Evolutionary conservation across 768 basidiomycete genomes (phyloP), one percentile per base, ranked within the genome.

Genomic region (Phaeolepiota aurea): DNA sequence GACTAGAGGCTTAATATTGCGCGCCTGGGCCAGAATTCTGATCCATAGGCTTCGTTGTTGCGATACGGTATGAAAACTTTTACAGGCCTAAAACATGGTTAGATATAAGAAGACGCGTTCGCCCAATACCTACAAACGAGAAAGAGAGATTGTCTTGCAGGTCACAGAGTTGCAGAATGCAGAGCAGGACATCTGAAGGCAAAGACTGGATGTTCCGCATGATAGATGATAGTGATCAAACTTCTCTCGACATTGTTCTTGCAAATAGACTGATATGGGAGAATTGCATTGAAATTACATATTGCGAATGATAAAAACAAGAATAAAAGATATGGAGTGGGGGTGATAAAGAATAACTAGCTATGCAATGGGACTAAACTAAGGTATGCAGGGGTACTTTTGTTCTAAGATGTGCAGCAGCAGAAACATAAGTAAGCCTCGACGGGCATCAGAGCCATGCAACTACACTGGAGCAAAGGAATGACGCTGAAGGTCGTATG

Each of bases 391-490:
- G 15, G 9, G 16, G 15, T 35, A 35, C 33, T 35, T 35, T 35
- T 35, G 9, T 10, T 5, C 10, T 22, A 15, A 5, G 11, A 18
- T 5, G 11, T 38, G 31, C 43, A 32, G 39, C 16, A n/a, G n/a
- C n/a, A n/a, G n/a, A n/a, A n/a, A n/a, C 25, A 43, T 39, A 23
- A 40, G 21, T 30, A 47, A 49, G 19, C 38, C 22, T 9, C 37
- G 48, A 35, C 35, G 43, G 38, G 34, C 10, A 20, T 22, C 43
- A 40, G 38, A 43, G 39, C 38, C 39, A 42, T 46, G n/a, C n/a
- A n/a, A n/a, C n/a, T n/a, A n/a, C n/a, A n/a, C n/a, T n/a, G n/a
- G n/a, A n/a, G n/a, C n/a, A n/a, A n/a, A n/a, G n/a, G n/a, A n/a
- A n/a, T n/a, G n/a, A n/a, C n/a, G n/a, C n/a, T n/a, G n/a, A n/a